Percentiles rank a stretch among this genome's conserved stretches.
These are phyloP conservation scores for Gautieria morchelliformis DNA, from an alignment of 768 basidiomycete species.

Conservation along the genomic window DNA sequence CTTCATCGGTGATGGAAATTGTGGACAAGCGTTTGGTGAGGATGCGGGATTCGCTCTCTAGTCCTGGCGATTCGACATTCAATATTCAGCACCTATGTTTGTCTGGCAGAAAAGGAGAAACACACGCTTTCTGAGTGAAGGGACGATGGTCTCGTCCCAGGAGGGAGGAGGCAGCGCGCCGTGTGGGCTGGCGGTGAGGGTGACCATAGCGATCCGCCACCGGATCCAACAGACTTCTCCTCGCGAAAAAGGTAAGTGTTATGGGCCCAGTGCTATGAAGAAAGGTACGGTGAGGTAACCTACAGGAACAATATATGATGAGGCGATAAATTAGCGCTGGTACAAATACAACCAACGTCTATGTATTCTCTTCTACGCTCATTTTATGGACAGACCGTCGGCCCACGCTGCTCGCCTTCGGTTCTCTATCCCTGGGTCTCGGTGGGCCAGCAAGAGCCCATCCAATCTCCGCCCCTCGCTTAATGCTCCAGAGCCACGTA, in stretches of 20 bases:
- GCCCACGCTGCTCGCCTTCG: background rate
- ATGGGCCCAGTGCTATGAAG: background rate
- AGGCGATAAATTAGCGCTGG: background rate
- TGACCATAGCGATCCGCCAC: background rate
- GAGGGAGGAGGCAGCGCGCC: conserved; percentile 31
- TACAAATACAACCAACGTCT: background rate
- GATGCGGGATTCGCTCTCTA: conserved; percentile 72
- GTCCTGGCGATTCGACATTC: conserved; percentile 35
- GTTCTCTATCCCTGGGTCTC: background rate
- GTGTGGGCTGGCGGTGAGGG: conserved; percentile 10
- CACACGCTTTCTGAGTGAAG: conserved; percentile 70
- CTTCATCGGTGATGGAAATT: conserved; percentile 52
- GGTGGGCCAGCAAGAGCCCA: conserved; percentile 62
- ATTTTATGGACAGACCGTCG: background rate
- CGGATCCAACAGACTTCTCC: background rate
- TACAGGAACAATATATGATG: background rate
- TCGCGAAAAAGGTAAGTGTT: background rate
- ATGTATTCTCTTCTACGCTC: too few relatives aligned
- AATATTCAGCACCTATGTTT: conserved; percentile 5
- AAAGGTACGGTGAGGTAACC: background rate
- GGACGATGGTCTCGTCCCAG: conserved; percentile 81
- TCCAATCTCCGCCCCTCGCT: conserved; percentile 63
- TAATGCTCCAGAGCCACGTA: conserved; percentile 87
- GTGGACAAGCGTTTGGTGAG: conserved; percentile 70
- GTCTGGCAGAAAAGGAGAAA: conserved; percentile 11